Evolutionary conservation across 2,329 filamentous ascomycete species (phyloP).

Genomic region (Pseudocercospora macadamiae): DNA sequence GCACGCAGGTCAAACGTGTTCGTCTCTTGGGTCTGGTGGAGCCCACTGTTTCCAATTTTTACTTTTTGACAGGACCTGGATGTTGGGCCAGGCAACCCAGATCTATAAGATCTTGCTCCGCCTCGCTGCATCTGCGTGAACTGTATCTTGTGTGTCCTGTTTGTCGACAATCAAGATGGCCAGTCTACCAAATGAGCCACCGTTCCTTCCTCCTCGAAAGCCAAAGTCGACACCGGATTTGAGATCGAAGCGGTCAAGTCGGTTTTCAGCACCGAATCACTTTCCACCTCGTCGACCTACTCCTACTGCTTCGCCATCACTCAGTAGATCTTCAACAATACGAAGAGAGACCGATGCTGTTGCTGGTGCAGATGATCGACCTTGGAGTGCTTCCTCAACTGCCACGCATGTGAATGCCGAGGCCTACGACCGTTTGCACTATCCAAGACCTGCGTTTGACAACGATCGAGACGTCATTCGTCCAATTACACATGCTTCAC

Average conservation of each 20-base stretch:
- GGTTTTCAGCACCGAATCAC: slow-evolving; percentile 18
- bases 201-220: slow-evolving; percentile 12
- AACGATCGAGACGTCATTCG: slow-evolving; percentile 8
- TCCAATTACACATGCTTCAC: slow-evolving; percentile 1
- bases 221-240: slow-evolving; percentile 25
- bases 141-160: not conserved
- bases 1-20: slow-evolving; percentile 15
- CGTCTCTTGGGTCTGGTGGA: not conserved
- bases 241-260: slow-evolving; percentile 13
- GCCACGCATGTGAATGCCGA: slow-evolving; percentile 15
- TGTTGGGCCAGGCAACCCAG: slow-evolving; percentile 4
- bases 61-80: slow-evolving; percentile 6
- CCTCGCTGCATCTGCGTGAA: slow-evolving; percentile 8
- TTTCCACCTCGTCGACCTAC: slow-evolving; percentile 21
- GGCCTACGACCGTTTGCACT: slow-evolving; percentile 1
- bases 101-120: slow-evolving; percentile 10
- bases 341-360: not conserved
- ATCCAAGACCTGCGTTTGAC: slow-evolving; percentile 1
- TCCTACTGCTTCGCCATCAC: slow-evolving; percentile 1
- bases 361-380: slow-evolving; percentile 15
- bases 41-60: slow-evolving; percentile 13
- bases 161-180: slow-evolving; percentile 10
- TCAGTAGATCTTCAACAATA: not conserved
- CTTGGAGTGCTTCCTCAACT: slow-evolving; percentile 16
- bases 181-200: slow-evolving; percentile 6